These are phyloP conservation scores for Globisporangium sylvaticum DNA, from an alignment of 352 stramenopile genomes.

Conservation along the genomic window DNA sequence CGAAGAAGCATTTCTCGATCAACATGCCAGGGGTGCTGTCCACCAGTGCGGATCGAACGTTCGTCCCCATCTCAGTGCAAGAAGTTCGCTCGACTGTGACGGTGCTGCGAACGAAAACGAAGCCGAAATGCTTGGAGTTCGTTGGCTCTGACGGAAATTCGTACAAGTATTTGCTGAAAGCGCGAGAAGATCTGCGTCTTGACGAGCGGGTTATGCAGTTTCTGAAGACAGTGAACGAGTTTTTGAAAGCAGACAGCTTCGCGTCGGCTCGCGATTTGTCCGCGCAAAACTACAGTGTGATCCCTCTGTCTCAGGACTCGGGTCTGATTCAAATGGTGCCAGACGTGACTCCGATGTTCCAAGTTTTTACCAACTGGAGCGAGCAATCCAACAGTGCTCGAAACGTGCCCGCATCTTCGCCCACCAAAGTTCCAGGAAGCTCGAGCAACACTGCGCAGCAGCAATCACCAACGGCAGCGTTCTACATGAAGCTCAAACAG, in stretches of 20 bases:
- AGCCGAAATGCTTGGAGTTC: constrained; percentile 82
- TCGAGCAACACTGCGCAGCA: constrained; percentile 15
- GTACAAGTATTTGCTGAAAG: constrained; percentile 85
- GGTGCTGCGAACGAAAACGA: constrained; percentile 79
- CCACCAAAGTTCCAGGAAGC: constrained; percentile 2
- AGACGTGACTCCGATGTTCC: constrained; percentile 75
- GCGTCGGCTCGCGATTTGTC: constrained; percentile 39
- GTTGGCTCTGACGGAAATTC: constrained; percentile 64
- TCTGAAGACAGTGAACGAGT: constrained; percentile 64
- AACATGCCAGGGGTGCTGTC: constrained; percentile 54
- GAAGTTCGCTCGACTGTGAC: constrained; percentile 33
- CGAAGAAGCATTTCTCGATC: constrained; percentile 30
- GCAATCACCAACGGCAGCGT: constrained; percentile 61
- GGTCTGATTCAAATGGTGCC: constrained; percentile 87
- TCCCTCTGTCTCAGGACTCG: constrained; percentile 72
- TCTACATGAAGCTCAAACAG: constrained; percentile 82
- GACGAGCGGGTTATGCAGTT: constrained; percentile 92
- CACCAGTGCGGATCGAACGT: constrained; percentile 4
- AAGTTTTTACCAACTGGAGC: constrained; percentile 62
- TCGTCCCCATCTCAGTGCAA: constrained; percentile 34
- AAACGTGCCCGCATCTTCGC: constrained; percentile 20
- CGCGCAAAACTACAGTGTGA: constrained; percentile 71
- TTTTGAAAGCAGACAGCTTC: constrained; percentile 48
- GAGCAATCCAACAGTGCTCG: constrained; percentile 20
- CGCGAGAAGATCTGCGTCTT: constrained; percentile 83